phyloP scores from a whole-genome alignment of 768 basidiomycete species.

The Phylloporus rhodoxanthus region DNA sequence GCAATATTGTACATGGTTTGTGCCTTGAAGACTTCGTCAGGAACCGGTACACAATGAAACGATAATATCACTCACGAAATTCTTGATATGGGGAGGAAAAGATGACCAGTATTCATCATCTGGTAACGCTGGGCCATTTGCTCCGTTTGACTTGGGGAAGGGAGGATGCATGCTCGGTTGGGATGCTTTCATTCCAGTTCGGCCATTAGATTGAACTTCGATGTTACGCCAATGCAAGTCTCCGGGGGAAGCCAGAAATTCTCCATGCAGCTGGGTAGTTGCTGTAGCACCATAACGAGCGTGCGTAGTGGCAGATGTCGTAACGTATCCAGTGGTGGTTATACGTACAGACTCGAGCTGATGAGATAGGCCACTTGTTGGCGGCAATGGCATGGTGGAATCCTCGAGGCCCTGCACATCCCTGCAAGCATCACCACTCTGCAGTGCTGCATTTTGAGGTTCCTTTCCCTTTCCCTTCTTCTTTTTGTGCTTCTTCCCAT shows the following conservation, averaged over 20 bases:
- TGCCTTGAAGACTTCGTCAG: conserved; percentile 40
- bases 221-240: conserved; percentile 50
- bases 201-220: conserved; percentile 25
- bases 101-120: conserved; percentile 69
- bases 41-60: conserved; percentile 15
- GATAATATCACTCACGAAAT: conserved; percentile 49
- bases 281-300: conserved; percentile 28
- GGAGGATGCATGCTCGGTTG: conserved; percentile 13
- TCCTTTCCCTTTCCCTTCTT: conserved; percentile 39
- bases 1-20: conserved; percentile 65
- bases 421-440: conserved; percentile 18
- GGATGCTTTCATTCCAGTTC: conserved; percentile 23
- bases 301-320: conserved; percentile 31
- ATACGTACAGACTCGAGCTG: conserved; percentile 45
- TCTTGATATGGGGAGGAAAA: conserved; percentile 61
- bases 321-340: conserved; percentile 41
- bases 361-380: conserved; percentile 37
- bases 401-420: conserved; percentile 25
- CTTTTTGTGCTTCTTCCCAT: conserved; percentile 43
- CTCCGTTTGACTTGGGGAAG: conserved; percentile 21
- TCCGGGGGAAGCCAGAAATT: conserved; percentile 54
- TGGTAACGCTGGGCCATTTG: conserved; percentile 22
- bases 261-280: conserved; percentile 45
- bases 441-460: conserved; percentile 6
- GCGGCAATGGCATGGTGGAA: conserved; percentile 12